Evolutionary conservation across 768 basidiomycete species (phyloP).

Genomic region (Galerina sulciceps): DNA sequence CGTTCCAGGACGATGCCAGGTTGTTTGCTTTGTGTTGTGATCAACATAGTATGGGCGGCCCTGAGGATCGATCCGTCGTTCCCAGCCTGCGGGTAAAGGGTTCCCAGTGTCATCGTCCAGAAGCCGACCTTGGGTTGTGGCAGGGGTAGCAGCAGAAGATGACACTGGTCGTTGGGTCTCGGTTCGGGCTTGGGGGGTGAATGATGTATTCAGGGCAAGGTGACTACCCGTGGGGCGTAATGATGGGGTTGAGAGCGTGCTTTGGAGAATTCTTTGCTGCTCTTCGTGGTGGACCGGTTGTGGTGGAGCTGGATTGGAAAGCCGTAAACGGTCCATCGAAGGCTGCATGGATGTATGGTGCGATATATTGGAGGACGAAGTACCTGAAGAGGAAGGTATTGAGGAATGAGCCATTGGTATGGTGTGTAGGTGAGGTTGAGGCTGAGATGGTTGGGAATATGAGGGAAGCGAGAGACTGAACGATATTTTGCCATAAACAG

Average conservation of each 20-base stretch:
- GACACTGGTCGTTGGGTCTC: slow-evolving; percentile 14
- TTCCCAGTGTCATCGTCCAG: slow-evolving; percentile 62
- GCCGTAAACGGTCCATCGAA: slow-evolving; percentile 18
- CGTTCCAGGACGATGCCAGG: slow-evolving; percentile 66
- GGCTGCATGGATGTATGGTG: slow-evolving; percentile 17
- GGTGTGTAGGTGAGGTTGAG: slow-evolving; percentile 14
- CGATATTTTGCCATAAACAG: slow-evolving; percentile 83
- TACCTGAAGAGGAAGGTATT: too few species aligned
- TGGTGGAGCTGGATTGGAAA: slow-evolving; percentile 20
- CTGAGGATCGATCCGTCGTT: slow-evolving; percentile 74
- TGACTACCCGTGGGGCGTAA: slow-evolving; percentile 31
- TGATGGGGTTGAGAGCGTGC: slow-evolving; percentile 17
- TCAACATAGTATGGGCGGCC: slow-evolving; percentile 87
- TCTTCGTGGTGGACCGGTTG: slow-evolving; percentile 20
- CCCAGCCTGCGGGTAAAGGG: slow-evolving; percentile 81
- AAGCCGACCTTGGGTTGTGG: slow-evolving; percentile 32
- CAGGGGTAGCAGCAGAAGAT: slow-evolving; percentile 20
- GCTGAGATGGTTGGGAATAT: slow-evolving; percentile 29
- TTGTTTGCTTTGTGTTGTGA: slow-evolving; percentile 79
- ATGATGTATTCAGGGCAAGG: slow-evolving; percentile 24
- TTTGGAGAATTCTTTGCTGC: slow-evolving; percentile 18
- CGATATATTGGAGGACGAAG: slow-evolving; percentile 19
- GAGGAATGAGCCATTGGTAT: background rate
- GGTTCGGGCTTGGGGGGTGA: slow-evolving; percentile 14
- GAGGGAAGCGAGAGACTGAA: slow-evolving; percentile 57